phyloP scores from a whole-genome alignment of 106 monocot species.

The Platanthera zijinensis region DNA sequence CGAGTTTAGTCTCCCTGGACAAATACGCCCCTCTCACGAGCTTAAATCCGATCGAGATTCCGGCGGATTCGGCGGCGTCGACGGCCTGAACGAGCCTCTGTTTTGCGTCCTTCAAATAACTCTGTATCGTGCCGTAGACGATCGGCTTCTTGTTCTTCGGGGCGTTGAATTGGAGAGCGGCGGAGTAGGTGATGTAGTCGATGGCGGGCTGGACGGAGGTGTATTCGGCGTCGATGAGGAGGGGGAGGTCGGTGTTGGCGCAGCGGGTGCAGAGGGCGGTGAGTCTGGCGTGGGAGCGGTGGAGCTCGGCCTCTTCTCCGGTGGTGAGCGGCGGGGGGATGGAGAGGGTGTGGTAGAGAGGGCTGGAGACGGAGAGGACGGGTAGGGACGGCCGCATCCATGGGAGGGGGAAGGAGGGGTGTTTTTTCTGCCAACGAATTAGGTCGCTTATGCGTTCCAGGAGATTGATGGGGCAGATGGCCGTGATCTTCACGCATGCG shows the following conservation, averaged over 20 bases:
- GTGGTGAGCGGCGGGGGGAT: conserved; percentile 39
- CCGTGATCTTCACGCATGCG: conserved; percentile 85
- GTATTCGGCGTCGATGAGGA: conserved; percentile 95
- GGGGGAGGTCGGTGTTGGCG: conserved; percentile 30
- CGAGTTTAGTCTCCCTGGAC: conserved; percentile 53
- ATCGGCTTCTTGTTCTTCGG: conserved; percentile 18
- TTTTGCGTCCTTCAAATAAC: conserved; percentile 70
- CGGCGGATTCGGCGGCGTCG: conserved; percentile 45
- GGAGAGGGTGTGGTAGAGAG: conserved; percentile 56
- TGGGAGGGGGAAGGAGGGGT: conserved; percentile 36
- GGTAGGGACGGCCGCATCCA: conserved; percentile 65
- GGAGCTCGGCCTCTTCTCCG: conserved; percentile 48
- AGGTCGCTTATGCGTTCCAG: conserved; percentile 73
- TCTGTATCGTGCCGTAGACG: conserved; percentile 76
- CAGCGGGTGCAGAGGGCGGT: conserved; percentile 43
- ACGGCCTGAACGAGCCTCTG: conserved; percentile 46
- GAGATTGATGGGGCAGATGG: conserved; percentile 70
- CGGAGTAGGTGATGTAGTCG: conserved; percentile 72
- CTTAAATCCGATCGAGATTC: conserved; percentile 64
- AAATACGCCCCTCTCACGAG: conserved; percentile 89
- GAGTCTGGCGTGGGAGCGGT: conserved; percentile 39
- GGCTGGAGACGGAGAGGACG: conserved; percentile 42
- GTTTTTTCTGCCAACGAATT: conserved; percentile 60
- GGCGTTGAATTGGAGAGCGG: conserved; percentile 45
- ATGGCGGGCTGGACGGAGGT: conserved; percentile 89